These are phyloP conservation scores for Exophiala oligosperma DNA, from an alignment of 2,329 filamentous ascomycete genomes.

Conservation along the genomic window DNA sequence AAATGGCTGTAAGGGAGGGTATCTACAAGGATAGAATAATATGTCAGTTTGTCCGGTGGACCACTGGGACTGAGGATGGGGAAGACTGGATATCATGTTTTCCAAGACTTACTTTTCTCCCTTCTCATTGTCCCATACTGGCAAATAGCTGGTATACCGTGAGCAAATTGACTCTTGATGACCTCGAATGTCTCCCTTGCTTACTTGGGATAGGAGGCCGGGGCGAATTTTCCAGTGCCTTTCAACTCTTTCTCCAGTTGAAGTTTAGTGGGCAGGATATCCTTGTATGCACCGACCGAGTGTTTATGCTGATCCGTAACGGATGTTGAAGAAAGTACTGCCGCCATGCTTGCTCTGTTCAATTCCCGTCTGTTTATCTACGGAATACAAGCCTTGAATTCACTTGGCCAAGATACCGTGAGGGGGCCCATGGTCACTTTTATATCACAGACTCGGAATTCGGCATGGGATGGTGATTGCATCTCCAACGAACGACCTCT, in stretches of 20 bases:
- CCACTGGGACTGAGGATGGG: neutral
- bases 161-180: neutral
- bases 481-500: neutral
- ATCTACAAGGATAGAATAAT: constrained; percentile 38
- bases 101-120: constrained; percentile 29
- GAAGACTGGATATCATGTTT: neutral
- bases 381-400: neutral
- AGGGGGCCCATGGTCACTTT: neutral
- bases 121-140: constrained; percentile 65
- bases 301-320: neutral
- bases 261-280: constrained; percentile 17
- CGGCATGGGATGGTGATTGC: neutral
- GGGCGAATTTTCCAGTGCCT: constrained; percentile 54
- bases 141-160: constrained; percentile 55
- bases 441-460: neutral
- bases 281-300: constrained; percentile 27
- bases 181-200: neutral
- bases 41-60: neutral
- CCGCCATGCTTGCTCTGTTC: neutral
- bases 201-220: constrained; percentile 63
- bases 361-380: neutral
- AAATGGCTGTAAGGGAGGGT: constrained; percentile 67
- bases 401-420: neutral
- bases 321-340: neutral
- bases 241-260: constrained; percentile 55